A percentile compares a stretch with the other conserved stretches of the same genome.
phyloP scores from a whole-genome alignment of 371 early-diverging fungal genomes.

The Batrachochytrium dendrobatidis region DNA sequence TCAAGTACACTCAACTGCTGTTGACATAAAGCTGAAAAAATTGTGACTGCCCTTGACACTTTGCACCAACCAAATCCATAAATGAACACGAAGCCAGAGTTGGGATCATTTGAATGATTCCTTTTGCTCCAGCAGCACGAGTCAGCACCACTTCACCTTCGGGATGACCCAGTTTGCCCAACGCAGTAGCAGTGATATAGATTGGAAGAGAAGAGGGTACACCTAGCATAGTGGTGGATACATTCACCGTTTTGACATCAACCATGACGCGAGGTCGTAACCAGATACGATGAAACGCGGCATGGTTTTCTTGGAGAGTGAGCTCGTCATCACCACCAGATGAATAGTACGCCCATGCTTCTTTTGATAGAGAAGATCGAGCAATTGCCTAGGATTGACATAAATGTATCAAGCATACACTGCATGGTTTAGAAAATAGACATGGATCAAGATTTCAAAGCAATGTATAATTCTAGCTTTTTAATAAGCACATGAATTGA shows the following conservation, averaged over 20 bases:
- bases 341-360: constrained; percentile 82
- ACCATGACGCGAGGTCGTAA: constrained; percentile 39
- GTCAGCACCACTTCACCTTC: constrained; percentile 69
- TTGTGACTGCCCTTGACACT: constrained; percentile 37
- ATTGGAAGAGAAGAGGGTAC: constrained; percentile 25
- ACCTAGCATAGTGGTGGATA: constrained; percentile 26
- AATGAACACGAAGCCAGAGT: constrained; percentile 67
- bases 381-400: constrained; percentile 47
- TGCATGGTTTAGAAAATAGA: too few species aligned
- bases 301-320: constrained; percentile 69
- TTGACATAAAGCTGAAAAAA: constrained; percentile 95
- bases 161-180: constrained; percentile 67
- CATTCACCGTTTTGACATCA: constrained; percentile 30
- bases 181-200: constrained; percentile 43
- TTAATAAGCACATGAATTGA: too few species aligned
- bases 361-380: constrained; percentile 41
- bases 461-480: too few species aligned
- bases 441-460: too few species aligned
- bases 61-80: constrained; percentile 52
- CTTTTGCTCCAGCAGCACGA: constrained; percentile 43
- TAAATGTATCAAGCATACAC: too few species aligned
- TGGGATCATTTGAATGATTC: constrained; percentile 57
- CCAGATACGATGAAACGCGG: constrained; percentile 66
- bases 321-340: constrained; percentile 81
- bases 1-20: too few species aligned